These are phyloP conservation scores for Inga laurina DNA, from an alignment of 306 rosid genomes.

Conservation along the genomic window DNA sequence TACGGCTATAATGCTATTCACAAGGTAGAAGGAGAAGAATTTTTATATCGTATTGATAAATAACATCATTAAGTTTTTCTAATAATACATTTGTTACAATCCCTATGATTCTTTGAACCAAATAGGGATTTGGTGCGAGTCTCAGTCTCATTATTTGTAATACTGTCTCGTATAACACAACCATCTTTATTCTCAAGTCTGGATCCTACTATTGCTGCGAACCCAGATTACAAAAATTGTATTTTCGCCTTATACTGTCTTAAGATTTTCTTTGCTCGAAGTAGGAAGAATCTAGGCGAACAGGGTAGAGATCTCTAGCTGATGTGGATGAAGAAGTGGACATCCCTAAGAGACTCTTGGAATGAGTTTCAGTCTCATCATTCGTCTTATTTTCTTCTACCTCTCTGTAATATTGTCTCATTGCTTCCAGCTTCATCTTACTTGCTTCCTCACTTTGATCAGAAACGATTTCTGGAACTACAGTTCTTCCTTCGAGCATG, in stretches of 20 bases:
- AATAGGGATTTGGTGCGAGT: too few relatives aligned
- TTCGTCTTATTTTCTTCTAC: conserved; percentile 1
- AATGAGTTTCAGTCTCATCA: conserved; percentile 18
- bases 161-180: too few relatives aligned
- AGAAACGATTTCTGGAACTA: conserved; percentile 26
- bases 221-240: too few relatives aligned
- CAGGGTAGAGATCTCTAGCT: conserved; percentile 2
- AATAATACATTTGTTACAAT: too few relatives aligned
- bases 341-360: neutral
- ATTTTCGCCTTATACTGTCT: neutral
- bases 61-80: too few relatives aligned
- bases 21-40: too few relatives aligned
- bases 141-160: too few relatives aligned
- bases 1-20: too few relatives aligned
- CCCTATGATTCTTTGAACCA: too few relatives aligned
- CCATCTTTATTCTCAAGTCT: too few relatives aligned
- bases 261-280: neutral
- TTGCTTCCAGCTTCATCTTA: conserved; percentile 29
- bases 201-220: too few relatives aligned
- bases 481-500: conserved; percentile 46
- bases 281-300: neutral
- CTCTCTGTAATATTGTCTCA: conserved; percentile 30
- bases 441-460: conserved; percentile 17
- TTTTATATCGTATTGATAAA: too few relatives aligned
- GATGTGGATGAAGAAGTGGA: conserved; percentile 2